phyloP scores from a whole-genome alignment of 2,329 filamentous ascomycete species.

The Trichoderma oligosporum region DNA sequence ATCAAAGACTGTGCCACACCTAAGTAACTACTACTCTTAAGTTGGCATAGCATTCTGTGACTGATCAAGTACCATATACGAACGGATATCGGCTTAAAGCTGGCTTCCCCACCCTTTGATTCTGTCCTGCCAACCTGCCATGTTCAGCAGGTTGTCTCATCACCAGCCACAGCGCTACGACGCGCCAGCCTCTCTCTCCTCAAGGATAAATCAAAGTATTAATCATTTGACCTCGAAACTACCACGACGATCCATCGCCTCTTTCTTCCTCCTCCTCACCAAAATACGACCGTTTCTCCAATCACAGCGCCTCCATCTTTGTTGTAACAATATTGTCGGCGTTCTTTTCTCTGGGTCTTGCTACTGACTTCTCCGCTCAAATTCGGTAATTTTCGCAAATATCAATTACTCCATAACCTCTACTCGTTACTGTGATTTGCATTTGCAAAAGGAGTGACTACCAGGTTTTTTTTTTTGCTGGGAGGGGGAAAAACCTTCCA shows the following conservation, averaged over 20 bases:
- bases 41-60: too few relatives aligned
- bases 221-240: conserved; percentile 11
- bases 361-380: conserved; percentile 11
- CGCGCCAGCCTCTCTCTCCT: conserved; percentile 12
- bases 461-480: not conserved
- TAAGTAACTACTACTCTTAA: too few relatives aligned
- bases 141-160: not conserved
- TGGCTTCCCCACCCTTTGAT: not conserved
- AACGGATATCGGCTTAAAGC: too few relatives aligned
- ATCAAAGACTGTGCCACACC: too few relatives aligned
- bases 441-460: not conserved
- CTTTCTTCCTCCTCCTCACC: conserved; percentile 13
- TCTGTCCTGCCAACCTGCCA: not conserved
- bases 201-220: not conserved
- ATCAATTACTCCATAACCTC: too few relatives aligned
- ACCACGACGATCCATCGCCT: conserved; percentile 8
- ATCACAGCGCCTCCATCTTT: not conserved
- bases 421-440: not conserved
- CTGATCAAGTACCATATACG: too few relatives aligned
- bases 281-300: not conserved
- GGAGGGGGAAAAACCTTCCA: not conserved
- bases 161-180: conserved; percentile 18
- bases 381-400: conserved; percentile 6
- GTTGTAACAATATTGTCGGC: not conserved
- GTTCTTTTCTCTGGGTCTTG: not conserved